Conservation (phyloP, 2,329 filamentous ascomycete genomes). For the Paramyrothecium roridum region DNA sequence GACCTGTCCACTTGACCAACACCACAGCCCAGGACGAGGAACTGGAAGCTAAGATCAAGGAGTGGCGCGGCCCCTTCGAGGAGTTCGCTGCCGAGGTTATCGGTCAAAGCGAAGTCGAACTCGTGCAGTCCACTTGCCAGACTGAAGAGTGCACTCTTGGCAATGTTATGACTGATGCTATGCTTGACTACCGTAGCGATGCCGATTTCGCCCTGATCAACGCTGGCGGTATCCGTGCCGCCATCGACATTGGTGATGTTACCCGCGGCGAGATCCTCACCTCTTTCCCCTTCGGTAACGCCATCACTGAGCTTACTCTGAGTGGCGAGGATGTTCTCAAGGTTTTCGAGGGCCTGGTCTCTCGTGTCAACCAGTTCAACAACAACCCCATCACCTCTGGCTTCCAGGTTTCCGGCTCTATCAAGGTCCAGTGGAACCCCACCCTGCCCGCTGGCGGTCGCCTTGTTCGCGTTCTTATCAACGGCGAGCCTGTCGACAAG, state of each 20-base stretch:
- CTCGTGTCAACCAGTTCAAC: conserved; percentile 52
- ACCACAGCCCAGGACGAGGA: conserved; percentile 51
- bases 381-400: conserved; percentile 51
- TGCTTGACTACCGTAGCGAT: conserved; percentile 55
- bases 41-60: conserved; percentile 55
- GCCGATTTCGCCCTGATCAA: conserved; percentile 59
- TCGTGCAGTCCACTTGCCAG: conserved; percentile 59
- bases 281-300: conserved; percentile 64
- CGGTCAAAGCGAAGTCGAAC: conserved; percentile 48
- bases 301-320: conserved; percentile 55
- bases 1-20: conserved; percentile 63
- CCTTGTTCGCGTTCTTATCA: conserved; percentile 51
- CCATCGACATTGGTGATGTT: conserved; percentile 58
- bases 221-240: conserved; percentile 60
- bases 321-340: conserved; percentile 52
- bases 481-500: conserved; percentile 42
- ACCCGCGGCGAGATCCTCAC: conserved; percentile 63
- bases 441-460: conserved; percentile 42
- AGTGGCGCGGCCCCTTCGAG: conserved; percentile 60
- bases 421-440: conserved; percentile 57
- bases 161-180: conserved; percentile 55
- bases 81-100: conserved; percentile 55
- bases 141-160: conserved; percentile 55
- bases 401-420: conserved; percentile 57
- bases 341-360: conserved; percentile 57